These are phyloP conservation scores for Suillus tomentosus DNA, from an alignment of 768 basidiomycete species.

Conservation along the genomic window DNA sequence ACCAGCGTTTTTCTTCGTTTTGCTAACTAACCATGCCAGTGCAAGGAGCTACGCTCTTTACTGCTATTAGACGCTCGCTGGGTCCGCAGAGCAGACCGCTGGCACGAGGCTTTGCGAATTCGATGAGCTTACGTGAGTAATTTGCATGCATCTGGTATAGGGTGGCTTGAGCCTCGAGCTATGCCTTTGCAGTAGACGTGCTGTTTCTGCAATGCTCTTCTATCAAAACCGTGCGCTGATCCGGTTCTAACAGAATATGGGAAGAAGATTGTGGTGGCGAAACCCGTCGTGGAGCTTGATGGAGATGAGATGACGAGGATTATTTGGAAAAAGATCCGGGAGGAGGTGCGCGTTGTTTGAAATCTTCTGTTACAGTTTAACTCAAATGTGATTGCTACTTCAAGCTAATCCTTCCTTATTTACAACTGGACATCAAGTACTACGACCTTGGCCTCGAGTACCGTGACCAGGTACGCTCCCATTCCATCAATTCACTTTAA, in stretches of 20 bases:
- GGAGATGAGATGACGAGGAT: slow-evolving; percentile 99
- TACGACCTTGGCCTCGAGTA: slow-evolving; percentile 95
- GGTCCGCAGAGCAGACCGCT: slow-evolving; percentile 21
- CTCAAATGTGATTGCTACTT: slow-evolving; percentile 9
- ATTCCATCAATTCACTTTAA: neutral
- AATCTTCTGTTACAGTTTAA: neutral
- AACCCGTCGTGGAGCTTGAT: slow-evolving; percentile 93
- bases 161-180: neutral
- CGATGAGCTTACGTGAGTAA: slow-evolving; percentile 32
- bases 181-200: neutral
- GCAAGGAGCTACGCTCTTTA: slow-evolving; percentile 26
- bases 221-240: neutral
- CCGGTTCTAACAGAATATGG: slow-evolving; percentile 24
- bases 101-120: slow-evolving; percentile 31
- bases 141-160: neutral
- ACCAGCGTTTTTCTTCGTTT: slow-evolving; percentile 18
- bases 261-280: slow-evolving; percentile 75
- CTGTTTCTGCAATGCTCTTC: neutral
- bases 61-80: slow-evolving; percentile 26
- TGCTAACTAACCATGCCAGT: slow-evolving; percentile 17
- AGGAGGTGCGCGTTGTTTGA: slow-evolving; percentile 64
- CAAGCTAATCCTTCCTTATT: slow-evolving; percentile 92
- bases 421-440: slow-evolving; percentile 97
- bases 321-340: slow-evolving; percentile 97
- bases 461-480: slow-evolving; percentile 70